Evolutionary conservation across 2,329 filamentous ascomycete genomes (phyloP), one percentile per base, ranked within the genome.

Genomic region (Phialemonium atrogriseum): DNA sequence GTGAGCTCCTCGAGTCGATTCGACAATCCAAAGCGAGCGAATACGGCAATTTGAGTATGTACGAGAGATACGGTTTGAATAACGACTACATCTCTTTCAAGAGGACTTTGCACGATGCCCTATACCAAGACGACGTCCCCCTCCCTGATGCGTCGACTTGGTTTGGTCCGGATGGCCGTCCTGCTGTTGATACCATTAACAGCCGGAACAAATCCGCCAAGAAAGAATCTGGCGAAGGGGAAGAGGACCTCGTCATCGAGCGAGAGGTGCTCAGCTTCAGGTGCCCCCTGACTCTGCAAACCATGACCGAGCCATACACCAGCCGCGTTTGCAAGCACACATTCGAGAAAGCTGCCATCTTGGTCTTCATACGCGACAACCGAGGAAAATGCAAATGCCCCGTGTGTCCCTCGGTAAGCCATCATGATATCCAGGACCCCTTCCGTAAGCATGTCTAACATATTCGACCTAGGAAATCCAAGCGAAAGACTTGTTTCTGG

Each of bases 301-400:
- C 70, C 26, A 77, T 85, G 60, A 59, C 62, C 24, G 68, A 84
- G 32, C 83, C 83, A 0, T 76, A 73, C 46, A 82, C 72, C 34
- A 83, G 73, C 44, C 59, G 50, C 10, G 71, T 73, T 41, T 88
- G 83, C 60, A 76, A 72, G 34, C 83, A 88, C 51, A 77, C 71
- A 0, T 88, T 84, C 49, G 80, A 88, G 48, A 79, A 73, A 51
- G 47, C 51, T 2, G 73, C 74, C 1, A 78, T 88, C 23, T 35
- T 72, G 15, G 68, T 74, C 29, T 78, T 63, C 50, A 65, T 65
- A 33, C 38, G 42, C 14, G 29, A 27, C n/a, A 47, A 43, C 37
- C 46, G 30, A 32, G 56, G 42, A 34, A 36, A 46, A 51, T 30
- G 71, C 1, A 61, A 69, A 32, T 87, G 82, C 49, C 81, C 81